A percentile compares a stretch with the other conserved stretches of the same genome.
phyloP scores from a whole-genome alignment of 805 yeast species.

The Lipomyces lipofer region DNA sequence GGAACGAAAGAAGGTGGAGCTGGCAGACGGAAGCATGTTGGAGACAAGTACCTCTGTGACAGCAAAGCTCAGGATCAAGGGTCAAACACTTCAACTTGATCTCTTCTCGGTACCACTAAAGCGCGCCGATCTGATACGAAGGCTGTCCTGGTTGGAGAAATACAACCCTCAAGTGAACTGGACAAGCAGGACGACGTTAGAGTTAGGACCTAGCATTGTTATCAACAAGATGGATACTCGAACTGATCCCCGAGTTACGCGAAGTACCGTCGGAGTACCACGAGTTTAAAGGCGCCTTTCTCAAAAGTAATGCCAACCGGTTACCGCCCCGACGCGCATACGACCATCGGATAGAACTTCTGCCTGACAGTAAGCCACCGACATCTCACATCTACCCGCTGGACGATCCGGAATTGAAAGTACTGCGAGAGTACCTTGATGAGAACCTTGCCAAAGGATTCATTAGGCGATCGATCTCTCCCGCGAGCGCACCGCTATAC shows the following conservation, averaged over 20 bases:
- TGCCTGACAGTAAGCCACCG: background rate
- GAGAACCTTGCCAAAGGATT: background rate
- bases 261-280: background rate
- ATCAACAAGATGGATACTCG: too few species aligned
- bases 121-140: too few species aligned
- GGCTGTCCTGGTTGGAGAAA: too few species aligned
- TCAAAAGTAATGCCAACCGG: background rate
- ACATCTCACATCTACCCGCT: background rate
- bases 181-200: background rate
- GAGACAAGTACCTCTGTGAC: too few species aligned
- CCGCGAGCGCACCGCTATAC: slow-evolving; percentile 17
- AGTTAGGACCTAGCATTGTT: too few species aligned
- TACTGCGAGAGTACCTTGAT: background rate
- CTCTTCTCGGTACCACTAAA: too few species aligned
- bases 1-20: too few species aligned
- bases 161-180: background rate
- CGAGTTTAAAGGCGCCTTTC: background rate
- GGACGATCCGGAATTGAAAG: background rate
- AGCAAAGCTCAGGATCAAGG: too few species aligned
- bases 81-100: too few species aligned
- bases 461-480: background rate
- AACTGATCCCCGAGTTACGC: background rate
- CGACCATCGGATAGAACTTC: background rate
- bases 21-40: too few species aligned
- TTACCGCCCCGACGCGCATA: background rate